phyloP scores from a whole-genome alignment of 106 monocot genomes.

The Acanthochlamys bracteata region DNA sequence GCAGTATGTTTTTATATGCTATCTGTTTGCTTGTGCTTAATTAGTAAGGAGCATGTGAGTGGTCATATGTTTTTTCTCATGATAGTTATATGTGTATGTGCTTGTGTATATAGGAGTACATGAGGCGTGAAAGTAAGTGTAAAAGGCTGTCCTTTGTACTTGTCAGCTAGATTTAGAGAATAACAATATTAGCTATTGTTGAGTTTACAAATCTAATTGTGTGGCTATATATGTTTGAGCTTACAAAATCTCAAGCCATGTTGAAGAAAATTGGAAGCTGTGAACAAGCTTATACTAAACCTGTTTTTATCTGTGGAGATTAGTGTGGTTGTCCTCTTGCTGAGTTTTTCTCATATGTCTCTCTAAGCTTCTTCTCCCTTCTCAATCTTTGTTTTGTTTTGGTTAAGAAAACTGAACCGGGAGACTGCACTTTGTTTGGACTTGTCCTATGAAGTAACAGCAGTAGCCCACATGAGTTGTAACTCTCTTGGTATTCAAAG shows the following conservation, averaged over 20 bases:
- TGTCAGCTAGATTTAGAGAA: no score
- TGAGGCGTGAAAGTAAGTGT: no score
- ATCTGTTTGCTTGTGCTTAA: no score
- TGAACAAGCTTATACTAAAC: conserved; percentile 30
- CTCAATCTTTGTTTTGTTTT: neutral
- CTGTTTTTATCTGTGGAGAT: conserved; percentile 51
- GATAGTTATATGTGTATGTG: no score
- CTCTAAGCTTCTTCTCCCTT: neutral
- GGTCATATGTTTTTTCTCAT: no score
- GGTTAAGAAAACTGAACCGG: neutral
- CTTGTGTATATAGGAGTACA: no score
- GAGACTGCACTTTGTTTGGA: neutral
- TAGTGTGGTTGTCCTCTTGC: conserved; percentile 26
- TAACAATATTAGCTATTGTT: no score
- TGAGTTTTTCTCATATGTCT: conserved; percentile 9
- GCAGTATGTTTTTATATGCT: no score
- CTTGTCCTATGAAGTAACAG: conserved; percentile 9
- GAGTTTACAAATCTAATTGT: no score
- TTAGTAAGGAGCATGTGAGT: no score
- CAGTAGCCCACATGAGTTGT: neutral
- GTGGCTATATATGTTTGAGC: no score
- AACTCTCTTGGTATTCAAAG: conserved; percentile 9
- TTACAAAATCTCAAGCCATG: conserved; percentile 26
- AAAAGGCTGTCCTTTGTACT: no score
- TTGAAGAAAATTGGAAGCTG: conserved; percentile 15